Base-by-base conservation (phyloP, 495 filamentous ascomycete genomes). In the Aspergillus conjunctus region DNA sequence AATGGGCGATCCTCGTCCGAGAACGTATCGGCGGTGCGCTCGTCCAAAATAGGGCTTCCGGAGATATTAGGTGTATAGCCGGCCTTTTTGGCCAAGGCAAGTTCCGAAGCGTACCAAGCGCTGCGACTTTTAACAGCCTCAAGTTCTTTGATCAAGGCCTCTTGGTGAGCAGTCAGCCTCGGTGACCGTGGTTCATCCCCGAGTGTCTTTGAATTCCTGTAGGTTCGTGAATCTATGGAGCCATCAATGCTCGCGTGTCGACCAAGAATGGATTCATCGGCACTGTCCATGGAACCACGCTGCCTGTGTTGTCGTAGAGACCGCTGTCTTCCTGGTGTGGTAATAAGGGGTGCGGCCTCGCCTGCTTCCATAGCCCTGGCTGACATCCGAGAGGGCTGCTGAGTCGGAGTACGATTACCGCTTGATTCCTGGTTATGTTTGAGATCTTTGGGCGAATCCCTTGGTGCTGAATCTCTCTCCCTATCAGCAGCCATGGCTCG, bases 41-140 rank as follows among this genome's bases (percentile, higher is more conserved):
- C 86, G 59, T 98, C 93, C 44, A 97, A 77, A 1, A 85, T 80
- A 22, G 91, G 88, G 66, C 81, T 91, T 48, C 86, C 82, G 12
- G 90, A 86, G 1, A 87, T 71, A 64, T 85, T 91, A 14, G 90
- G 85, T 9, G 83, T 80, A 68, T 97, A 98, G 8, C 94, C 94
- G 10, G 89, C 86, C 73, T 95, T 93, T 49, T 88, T 85, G 4
- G 94, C 94, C 56, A 98, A 73, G 15, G 94, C 91, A 31, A 99
- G 77, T 72, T 99, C 94, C 2, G 93, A 96, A 7, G 92, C 92
- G 74, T 94, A 97, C 94, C 94, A 99, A 1, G 93, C 92, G 71
- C 96, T 98, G 22, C 88, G 87, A 64, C 87, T 91, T 68, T 89
- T 91, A 10, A 87, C 79, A 4, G 85, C 76, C 67, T 98, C 92